These are phyloP conservation scores for Aureobasidium melanogenum DNA, from an alignment of 2,329 filamentous ascomycete species.

Conservation along the genomic window DNA sequence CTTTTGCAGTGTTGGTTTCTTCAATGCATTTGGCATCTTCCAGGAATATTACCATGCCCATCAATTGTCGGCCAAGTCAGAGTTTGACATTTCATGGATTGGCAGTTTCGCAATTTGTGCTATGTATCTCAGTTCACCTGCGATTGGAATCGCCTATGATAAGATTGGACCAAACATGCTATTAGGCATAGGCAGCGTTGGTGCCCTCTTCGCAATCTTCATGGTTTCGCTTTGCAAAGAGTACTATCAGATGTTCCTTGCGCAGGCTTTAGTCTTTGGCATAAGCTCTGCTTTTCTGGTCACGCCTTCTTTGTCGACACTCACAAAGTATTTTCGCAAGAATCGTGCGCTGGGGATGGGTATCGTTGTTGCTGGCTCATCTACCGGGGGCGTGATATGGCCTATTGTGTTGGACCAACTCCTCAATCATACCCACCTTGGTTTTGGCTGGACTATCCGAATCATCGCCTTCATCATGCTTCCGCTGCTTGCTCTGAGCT, in stretches of 20 bases:
- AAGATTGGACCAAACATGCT: conserved; percentile 18
- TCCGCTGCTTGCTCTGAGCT: conserved; percentile 31
- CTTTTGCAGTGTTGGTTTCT: conserved; percentile 21
- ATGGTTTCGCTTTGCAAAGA: conserved; percentile 36
- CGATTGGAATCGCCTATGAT: conserved; percentile 23
- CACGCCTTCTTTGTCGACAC: conserved; percentile 37
- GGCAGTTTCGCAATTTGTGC: conserved; percentile 21
- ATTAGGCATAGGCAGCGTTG: background rate
- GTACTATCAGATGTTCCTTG: conserved; percentile 47
- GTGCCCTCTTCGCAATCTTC: conserved; percentile 27
- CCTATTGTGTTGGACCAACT: conserved; percentile 41
- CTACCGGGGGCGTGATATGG: conserved; percentile 43
- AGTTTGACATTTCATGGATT: conserved; percentile 24
- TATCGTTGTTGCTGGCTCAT: conserved; percentile 38
- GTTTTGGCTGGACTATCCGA: conserved; percentile 47
- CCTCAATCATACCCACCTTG: conserved; percentile 36
- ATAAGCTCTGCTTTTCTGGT: conserved; percentile 33
- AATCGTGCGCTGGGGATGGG: conserved; percentile 40
- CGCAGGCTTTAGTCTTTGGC: conserved; percentile 40
- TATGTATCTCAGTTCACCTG: conserved; percentile 21
- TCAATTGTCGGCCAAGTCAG: conserved; percentile 15
- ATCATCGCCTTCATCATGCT: conserved; percentile 44
- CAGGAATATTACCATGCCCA: conserved; percentile 21
- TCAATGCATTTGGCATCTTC: conserved; percentile 22
- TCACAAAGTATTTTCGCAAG: conserved; percentile 39